Conservation (phyloP, 768 basidiomycete species). For the Auricularia heimuer region DNA sequence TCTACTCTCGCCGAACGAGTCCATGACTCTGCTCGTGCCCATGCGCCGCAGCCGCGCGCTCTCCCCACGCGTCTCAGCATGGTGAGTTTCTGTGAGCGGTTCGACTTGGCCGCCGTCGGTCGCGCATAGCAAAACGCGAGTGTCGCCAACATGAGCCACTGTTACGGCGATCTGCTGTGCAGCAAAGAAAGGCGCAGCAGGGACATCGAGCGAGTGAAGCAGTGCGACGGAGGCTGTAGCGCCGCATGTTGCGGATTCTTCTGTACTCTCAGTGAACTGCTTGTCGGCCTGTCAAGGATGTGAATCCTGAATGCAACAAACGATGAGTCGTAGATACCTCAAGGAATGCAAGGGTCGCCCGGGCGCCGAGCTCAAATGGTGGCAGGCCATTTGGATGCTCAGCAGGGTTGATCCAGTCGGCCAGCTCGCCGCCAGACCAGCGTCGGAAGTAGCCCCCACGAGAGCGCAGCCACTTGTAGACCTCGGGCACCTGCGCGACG, state of each 20-base stretch:
- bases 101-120: conserved; percentile 62
- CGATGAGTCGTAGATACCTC: conserved; percentile 41
- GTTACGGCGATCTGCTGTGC: conserved; percentile 68
- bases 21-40: conserved; percentile 80
- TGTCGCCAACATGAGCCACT: conserved; percentile 91
- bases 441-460: conserved; percentile 87
- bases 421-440: conserved; percentile 70
- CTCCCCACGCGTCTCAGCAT: conserved; percentile 86
- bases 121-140: conserved; percentile 74
- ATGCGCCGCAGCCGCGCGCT: conserved; percentile 74
- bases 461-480: conserved; percentile 67
- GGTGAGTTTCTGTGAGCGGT: conserved; percentile 90
- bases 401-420: conserved; percentile 44
- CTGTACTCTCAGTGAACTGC: conserved; percentile 62
- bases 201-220: conserved; percentile 81
- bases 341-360: conserved; percentile 80
- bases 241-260: conserved; percentile 63
- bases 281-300: conserved; percentile 25
- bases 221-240: conserved; percentile 87
- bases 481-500: conserved; percentile 60
- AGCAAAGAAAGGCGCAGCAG: conserved; percentile 71
- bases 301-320: neutral
- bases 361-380: conserved; percentile 70
- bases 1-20: conserved; percentile 90
- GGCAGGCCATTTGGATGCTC: conserved; percentile 21